Evolutionary conservation across 2,329 filamentous ascomycete genomes (phyloP).

Genomic region (Microdochium paspali): DNA sequence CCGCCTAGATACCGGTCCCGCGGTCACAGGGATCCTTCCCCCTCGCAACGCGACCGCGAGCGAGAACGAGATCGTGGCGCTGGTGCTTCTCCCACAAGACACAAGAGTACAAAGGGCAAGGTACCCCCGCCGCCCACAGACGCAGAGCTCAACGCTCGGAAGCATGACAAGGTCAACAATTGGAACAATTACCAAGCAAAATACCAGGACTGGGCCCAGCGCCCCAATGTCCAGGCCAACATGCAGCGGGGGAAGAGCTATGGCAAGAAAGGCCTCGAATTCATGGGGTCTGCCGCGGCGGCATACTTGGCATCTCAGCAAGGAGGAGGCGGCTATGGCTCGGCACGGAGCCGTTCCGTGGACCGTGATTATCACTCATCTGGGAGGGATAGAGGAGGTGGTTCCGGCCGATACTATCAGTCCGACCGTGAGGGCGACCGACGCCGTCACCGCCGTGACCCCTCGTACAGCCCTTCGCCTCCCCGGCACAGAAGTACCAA

Average conservation of each 20-base stretch:
- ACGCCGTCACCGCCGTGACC: background rate
- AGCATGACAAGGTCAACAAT: conserved; percentile 3
- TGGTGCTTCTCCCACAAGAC: background rate
- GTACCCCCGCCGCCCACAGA: background rate
- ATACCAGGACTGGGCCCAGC: conserved; percentile 10
- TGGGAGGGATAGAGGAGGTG: no score
- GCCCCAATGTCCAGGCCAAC: conserved; percentile 15
- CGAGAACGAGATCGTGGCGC: no score
- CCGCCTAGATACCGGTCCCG: conserved; percentile 6
- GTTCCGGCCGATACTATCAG: conserved; percentile 2
- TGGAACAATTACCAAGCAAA: conserved; percentile 8
- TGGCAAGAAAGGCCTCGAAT: conserved; percentile 15
- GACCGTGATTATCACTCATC: conserved; percentile 8
- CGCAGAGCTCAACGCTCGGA: conserved; percentile 2
- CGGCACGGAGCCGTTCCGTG: conserved; percentile 8
- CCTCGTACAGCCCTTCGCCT: background rate
- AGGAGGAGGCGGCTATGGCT: conserved; percentile 3
- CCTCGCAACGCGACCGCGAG: background rate
- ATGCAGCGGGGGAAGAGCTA: conserved; percentile 13
- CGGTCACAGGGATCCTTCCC: conserved; percentile 1
- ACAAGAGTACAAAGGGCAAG: background rate
- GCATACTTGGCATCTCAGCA: conserved; percentile 16
- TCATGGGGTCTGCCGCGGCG: conserved; percentile 17
- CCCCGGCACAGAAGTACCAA: conserved; percentile 7
- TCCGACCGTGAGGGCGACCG: background rate